phyloP scores from a whole-genome alignment of 2,329 filamentous ascomycete genomes.

The Pezicula rhizophila region DNA sequence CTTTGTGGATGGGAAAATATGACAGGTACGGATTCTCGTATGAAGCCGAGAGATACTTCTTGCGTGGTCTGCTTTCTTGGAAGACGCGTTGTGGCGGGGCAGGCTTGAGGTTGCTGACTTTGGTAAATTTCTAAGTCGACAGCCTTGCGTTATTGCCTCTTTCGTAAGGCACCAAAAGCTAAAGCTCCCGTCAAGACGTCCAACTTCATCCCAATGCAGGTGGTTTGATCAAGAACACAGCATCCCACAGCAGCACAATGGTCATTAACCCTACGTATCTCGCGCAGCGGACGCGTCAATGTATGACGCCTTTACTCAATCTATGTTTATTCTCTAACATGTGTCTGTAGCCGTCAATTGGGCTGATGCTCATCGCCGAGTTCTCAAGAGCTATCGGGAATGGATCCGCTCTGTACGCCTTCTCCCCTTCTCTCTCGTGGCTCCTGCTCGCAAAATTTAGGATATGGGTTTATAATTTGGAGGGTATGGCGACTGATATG shows the following conservation, averaged over 20 bases:
- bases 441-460: background rate
- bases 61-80: too few species aligned
- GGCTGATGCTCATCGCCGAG: constrained; percentile 80
- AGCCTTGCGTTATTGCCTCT: constrained; percentile 8
- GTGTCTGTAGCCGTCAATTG: constrained; percentile 69
- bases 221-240: constrained; percentile 16
- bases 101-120: background rate
- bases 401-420: constrained; percentile 87
- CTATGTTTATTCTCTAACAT: constrained; percentile 37
- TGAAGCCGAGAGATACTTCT: too few species aligned
- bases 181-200: constrained; percentile 7
- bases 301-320: constrained; percentile 42
- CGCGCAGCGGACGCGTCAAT: constrained; percentile 72
- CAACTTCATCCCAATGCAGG: background rate
- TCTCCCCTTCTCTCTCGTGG: constrained; percentile 1
- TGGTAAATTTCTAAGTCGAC: constrained; percentile 3
- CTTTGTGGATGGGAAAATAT: background rate
- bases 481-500: constrained; percentile 10
- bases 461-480: background rate
- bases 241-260: constrained; percentile 48
- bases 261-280: constrained; percentile 91
- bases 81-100: background rate
- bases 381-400: constrained; percentile 83
- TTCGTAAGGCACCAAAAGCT: constrained; percentile 5
- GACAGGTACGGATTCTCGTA: too few species aligned